phyloP scores from a whole-genome alignment of 805 yeast species.

The Wickerhamiella shivajii region DNA sequence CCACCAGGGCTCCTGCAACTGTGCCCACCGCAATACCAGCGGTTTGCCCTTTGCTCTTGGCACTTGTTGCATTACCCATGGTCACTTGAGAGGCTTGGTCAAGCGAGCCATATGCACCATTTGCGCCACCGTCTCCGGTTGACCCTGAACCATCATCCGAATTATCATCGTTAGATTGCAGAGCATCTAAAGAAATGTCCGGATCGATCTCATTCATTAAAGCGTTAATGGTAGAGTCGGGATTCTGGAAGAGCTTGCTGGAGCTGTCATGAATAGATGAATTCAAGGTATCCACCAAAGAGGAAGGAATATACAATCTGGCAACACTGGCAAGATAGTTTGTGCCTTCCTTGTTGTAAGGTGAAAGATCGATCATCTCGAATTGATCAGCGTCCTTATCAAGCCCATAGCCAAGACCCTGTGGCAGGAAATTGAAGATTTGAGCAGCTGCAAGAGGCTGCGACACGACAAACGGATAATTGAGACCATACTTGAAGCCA shows the following conservation, averaged over 20 bases:
- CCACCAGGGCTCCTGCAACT: slow-evolving; percentile 56
- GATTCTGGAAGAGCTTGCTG: slow-evolving; percentile 50
- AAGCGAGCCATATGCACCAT: slow-evolving; percentile 23
- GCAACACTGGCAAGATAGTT: slow-evolving; percentile 78
- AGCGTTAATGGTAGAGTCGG: slow-evolving; percentile 37
- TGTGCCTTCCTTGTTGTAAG: slow-evolving; percentile 40
- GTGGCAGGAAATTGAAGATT: slow-evolving; percentile 73
- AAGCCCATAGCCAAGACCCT: slow-evolving; percentile 51
- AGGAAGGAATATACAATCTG: slow-evolving; percentile 62
- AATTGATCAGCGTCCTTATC: slow-evolving; percentile 29
- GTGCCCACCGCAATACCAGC: slow-evolving; percentile 78
- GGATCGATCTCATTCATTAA: slow-evolving; percentile 62
- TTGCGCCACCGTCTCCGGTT: slow-evolving; percentile 10
- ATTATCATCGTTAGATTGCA: slow-evolving; percentile 1
- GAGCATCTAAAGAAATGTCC: slow-evolving; percentile 26
- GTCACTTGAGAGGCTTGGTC: slow-evolving; percentile 22
- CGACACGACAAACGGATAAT: slow-evolving; percentile 69
- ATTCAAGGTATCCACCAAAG: slow-evolving; percentile 34
- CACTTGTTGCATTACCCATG: slow-evolving; percentile 22
- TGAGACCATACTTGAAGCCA: slow-evolving; percentile 66
- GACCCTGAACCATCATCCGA: slow-evolving; percentile 10
- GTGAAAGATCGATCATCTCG: slow-evolving; percentile 55
- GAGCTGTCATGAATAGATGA: slow-evolving; percentile 32
- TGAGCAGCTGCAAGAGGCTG: slow-evolving; percentile 69
- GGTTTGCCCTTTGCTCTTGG: too few relatives aligned